Base-by-base conservation (phyloP, 2,329 filamentous ascomycete species). In the Curvularia spicifera region DNA sequence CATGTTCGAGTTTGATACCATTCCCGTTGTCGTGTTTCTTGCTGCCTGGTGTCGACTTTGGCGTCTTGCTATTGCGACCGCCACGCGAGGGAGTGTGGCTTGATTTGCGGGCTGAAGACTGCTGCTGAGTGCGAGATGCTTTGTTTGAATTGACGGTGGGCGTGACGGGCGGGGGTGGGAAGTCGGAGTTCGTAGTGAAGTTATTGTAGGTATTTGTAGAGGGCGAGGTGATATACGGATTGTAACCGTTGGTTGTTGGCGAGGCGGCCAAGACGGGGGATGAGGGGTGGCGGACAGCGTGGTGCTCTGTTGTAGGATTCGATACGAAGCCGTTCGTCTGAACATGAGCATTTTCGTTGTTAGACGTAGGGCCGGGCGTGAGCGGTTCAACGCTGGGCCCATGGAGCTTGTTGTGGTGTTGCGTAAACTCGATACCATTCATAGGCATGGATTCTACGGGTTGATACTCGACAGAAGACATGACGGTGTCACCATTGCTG, bases 401-500 rank as follows among this genome's bases (percentile, higher is more conserved):
- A n/a, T 59, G 52, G 18, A 49, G 58, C 20, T 62, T 62, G 37
- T 59, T 57, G 13, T 61, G 61, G 4, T 59, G 53, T 33, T 40
- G 48, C 6, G 56, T 40, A 8, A 61, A 55, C 22, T 62, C 63
- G 13, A 67, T 48, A 35, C 60, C 65, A 13, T 68, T 59, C 56
- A 67, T 66, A 9, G 64, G 40, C 39, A 61, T 46, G 6, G 56
- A 46, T 6, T 45, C 63, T n/a, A 67, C 68, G 2, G 61, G 59
- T 22, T 61, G 62, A 31, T 69, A 60, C 50, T 77, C 75, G 29
- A 76, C 75, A 2, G 71, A 76, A 10, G 74, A 75, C 54, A 77
- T 63, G 29, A 76, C 54, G 7, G 64, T 65, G 29, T 76, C 71
- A 12, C 61, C 57, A 26, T 69, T 65, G n/a, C 60, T 40, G 31